Percentiles rank a stretch among this genome's conserved stretches.
These are phyloP conservation scores for Epichloe hybrida DNA, from an alignment of 2,329 filamentous ascomycete genomes.

Conservation along the genomic window DNA sequence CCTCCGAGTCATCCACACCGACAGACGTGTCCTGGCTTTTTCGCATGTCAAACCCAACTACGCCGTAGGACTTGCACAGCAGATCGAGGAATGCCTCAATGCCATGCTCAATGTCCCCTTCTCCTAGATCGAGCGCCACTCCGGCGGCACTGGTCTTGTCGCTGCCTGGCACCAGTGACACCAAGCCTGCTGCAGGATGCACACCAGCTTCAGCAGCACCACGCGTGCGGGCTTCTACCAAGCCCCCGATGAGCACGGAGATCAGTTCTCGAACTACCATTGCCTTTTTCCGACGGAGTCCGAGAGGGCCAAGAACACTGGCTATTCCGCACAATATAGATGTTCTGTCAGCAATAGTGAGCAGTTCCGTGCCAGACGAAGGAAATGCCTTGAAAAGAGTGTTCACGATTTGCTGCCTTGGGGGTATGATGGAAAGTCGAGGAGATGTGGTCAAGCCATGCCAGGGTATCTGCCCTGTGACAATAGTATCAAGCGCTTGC, in stretches of 20 bases:
- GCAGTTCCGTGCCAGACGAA: slow-evolving; percentile 46
- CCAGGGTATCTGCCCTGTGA: slow-evolving; percentile 44
- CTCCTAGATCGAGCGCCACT: slow-evolving; percentile 43
- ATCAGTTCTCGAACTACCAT: slow-evolving; percentile 81
- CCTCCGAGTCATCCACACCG: slow-evolving; percentile 33
- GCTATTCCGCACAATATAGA: slow-evolving; percentile 76
- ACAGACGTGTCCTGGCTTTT: slow-evolving; percentile 11
- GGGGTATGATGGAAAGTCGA: slow-evolving; percentile 41
- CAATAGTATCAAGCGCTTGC: slow-evolving; percentile 48
- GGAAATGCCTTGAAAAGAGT: slow-evolving; percentile 60
- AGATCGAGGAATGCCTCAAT: slow-evolving; percentile 50
- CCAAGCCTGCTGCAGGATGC: slow-evolving; percentile 79
- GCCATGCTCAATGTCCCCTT: slow-evolving; percentile 51
- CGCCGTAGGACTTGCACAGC: slow-evolving; percentile 49
- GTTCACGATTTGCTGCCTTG: slow-evolving; percentile 49
- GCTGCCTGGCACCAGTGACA: slow-evolving; percentile 48
- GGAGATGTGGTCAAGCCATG: slow-evolving; percentile 37
- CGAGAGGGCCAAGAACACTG: slow-evolving; percentile 67
- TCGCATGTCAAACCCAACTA: slow-evolving; percentile 36
- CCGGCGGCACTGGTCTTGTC: slow-evolving; percentile 36
- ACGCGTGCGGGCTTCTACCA: slow-evolving; percentile 82
- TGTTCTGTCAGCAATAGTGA: slow-evolving; percentile 63
- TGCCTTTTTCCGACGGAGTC: slow-evolving; percentile 77
- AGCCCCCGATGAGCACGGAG: slow-evolving; percentile 64
- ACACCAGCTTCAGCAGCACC: slow-evolving; percentile 94